These are phyloP conservation scores for Ophiorrhiza pumila DNA, from an alignment of 257 asterid genomes.

Conservation along the genomic window DNA sequence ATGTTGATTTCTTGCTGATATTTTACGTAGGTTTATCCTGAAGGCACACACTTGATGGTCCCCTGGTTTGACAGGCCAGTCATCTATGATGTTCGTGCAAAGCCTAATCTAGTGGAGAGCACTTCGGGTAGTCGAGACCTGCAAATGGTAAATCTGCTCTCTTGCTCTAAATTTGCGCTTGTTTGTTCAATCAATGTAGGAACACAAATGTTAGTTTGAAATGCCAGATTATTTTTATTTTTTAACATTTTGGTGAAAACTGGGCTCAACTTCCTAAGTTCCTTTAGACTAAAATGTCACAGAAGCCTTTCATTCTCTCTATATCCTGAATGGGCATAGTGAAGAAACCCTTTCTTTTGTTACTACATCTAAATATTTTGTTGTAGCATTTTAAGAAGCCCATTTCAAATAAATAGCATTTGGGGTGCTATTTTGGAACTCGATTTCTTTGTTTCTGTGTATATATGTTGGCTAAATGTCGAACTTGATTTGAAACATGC, in stretches of 20 bases:
- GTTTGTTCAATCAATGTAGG: neutral
- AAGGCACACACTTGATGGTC: constrained; percentile 87
- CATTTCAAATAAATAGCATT: neutral
- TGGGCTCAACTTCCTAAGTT: neutral
- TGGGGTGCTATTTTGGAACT: neutral
- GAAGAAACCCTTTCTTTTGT: neutral
- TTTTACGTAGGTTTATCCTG: constrained; percentile 62
- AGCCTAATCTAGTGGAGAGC: constrained; percentile 89
- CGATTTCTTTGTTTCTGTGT: no score
- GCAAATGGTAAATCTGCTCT: constrained; percentile 68
- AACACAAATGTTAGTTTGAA: neutral
- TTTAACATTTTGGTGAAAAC: neutral
- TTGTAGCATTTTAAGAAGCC: neutral
- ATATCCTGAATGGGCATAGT: neutral
- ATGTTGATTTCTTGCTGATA: neutral
- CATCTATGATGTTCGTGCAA: constrained; percentile 94
- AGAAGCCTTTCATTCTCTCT: neutral
- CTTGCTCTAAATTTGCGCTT: neutral
- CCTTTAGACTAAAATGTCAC: neutral
- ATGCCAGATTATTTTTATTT: neutral
- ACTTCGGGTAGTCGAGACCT: constrained; percentile 94
- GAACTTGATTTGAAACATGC: neutral
- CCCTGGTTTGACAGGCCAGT: constrained; percentile 95
- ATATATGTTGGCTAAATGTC: neutral
- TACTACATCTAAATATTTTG: neutral